Conservation (phyloP, 495 filamentous ascomycete species). For the Elasticomyces elasticus region DNA sequence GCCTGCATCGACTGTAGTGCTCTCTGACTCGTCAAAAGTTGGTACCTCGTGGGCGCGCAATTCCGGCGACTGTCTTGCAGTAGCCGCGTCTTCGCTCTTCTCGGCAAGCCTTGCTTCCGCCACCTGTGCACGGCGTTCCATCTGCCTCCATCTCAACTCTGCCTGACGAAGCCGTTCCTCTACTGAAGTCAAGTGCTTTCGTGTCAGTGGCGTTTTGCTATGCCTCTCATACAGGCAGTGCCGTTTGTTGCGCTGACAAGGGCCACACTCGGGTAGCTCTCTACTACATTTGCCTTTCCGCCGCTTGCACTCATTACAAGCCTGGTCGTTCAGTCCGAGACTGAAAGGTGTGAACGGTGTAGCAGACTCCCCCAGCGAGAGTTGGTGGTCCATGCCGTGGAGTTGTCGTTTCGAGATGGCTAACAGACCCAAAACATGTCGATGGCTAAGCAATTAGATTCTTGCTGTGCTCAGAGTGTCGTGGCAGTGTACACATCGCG, state of each 20-base stretch:
- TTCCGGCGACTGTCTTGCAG: background rate
- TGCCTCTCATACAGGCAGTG: constrained; percentile 28
- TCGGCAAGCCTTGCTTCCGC: constrained; percentile 1
- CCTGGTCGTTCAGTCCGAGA: constrained; percentile 1
- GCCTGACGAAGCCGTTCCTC: constrained; percentile 8
- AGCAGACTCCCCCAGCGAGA: background rate
- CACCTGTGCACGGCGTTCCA: constrained; percentile 5
- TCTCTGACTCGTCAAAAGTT: too few relatives aligned
- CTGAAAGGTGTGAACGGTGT: background rate
- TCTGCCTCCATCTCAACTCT: background rate
- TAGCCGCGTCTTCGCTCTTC: background rate
- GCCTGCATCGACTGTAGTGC: too few relatives aligned
- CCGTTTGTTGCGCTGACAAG: constrained; percentile 11
- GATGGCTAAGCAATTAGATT: too few relatives aligned
- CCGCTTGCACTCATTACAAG: constrained; percentile 5
- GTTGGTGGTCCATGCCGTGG: constrained; percentile 5
- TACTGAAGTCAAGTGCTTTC: constrained; percentile 12
- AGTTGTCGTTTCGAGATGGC: background rate
- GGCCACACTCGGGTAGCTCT: constrained; percentile 7
- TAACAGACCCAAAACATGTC: too few relatives aligned
- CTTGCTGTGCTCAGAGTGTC: too few relatives aligned
- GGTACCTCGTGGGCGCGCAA: background rate
- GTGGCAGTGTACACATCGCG: too few relatives aligned
- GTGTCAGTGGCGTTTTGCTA: constrained; percentile 22
- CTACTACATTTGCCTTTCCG: constrained; percentile 3